Conservation (phyloP, 352 stramenopile species). For the Achlya hypogyna region DNA sequence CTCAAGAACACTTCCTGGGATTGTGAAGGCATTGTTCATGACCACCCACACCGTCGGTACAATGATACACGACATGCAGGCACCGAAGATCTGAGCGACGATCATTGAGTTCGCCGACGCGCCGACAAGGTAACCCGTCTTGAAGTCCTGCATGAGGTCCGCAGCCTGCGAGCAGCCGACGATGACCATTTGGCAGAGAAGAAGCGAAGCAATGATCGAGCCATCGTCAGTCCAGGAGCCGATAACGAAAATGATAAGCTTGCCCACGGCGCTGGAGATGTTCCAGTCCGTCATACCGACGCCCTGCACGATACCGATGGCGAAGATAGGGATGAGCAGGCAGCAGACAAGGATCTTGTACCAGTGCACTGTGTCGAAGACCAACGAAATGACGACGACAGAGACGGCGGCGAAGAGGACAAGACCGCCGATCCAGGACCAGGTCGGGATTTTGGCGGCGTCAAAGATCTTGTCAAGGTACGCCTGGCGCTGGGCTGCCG, state of each 20-base stretch:
- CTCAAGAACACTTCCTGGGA: background rate
- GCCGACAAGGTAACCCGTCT: slow-evolving; percentile 14
- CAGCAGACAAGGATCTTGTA: slow-evolving; percentile 19
- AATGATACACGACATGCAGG: slow-evolving; percentile 11
- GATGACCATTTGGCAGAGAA: slow-evolving; percentile 14
- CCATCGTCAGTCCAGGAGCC: background rate
- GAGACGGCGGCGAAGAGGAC: slow-evolving; percentile 10
- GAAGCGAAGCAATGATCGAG: slow-evolving; percentile 1
- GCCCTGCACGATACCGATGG: slow-evolving; percentile 17
- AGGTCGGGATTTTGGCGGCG: background rate
- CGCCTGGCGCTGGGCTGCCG: background rate
- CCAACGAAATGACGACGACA: slow-evolving; percentile 9
- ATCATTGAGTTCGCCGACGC: slow-evolving; percentile 11
- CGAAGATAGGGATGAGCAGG: slow-evolving; percentile 16
- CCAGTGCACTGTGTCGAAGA: slow-evolving; percentile 8
- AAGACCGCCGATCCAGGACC: background rate
- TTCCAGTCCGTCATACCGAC: slow-evolving; percentile 20
- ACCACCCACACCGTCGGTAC: slow-evolving; percentile 1
- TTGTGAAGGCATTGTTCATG: slow-evolving; percentile 5
- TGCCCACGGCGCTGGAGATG: slow-evolving; percentile 16
- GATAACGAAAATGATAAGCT: slow-evolving; percentile 18
- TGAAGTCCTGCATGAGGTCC: slow-evolving; percentile 14
- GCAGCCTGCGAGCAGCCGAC: slow-evolving; percentile 3
- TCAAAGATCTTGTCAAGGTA: slow-evolving; percentile 20
- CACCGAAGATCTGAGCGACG: slow-evolving; percentile 2